phyloP scores from a whole-genome alignment of 2,329 filamentous ascomycete genomes.

The Rhynchosporium secalis region DNA sequence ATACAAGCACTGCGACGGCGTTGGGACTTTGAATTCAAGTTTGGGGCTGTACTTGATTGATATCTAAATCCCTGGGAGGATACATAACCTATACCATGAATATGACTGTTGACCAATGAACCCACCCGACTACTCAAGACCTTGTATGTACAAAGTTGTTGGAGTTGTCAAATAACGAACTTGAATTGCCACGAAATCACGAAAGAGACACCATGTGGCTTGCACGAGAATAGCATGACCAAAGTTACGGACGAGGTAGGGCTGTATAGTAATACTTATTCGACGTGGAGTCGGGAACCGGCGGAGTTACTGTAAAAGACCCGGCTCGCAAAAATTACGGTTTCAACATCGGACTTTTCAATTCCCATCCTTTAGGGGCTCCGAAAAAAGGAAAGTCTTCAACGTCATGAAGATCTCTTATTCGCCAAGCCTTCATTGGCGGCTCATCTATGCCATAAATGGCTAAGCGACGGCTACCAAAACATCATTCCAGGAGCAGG shows the following conservation, averaged over 20 bases:
- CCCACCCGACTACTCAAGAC: no score
- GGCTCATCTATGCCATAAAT: not conserved
- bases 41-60: not conserved
- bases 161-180: no score
- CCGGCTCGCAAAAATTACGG: not conserved
- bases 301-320: no score
- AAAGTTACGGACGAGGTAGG: no score
- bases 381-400: slow-evolving; percentile 4
- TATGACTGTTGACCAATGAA: not conserved
- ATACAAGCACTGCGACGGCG: slow-evolving; percentile 23
- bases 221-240: no score
- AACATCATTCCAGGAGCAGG: not conserved
- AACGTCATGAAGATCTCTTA: slow-evolving; percentile 14
- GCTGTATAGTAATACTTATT: no score
- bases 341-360: not conserved
- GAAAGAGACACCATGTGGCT: no score
- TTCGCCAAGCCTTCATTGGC: slow-evolving; percentile 1
- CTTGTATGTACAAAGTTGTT: no score
- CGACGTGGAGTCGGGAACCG: no score
- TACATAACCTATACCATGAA: not conserved
- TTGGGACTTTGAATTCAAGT: not conserved
- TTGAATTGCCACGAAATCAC: no score
- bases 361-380: not conserved
- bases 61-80: not conserved
- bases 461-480: slow-evolving; percentile 7